Base-by-base conservation (phyloP, 768 basidiomycete genomes). In the Roridomyces roridus region DNA sequence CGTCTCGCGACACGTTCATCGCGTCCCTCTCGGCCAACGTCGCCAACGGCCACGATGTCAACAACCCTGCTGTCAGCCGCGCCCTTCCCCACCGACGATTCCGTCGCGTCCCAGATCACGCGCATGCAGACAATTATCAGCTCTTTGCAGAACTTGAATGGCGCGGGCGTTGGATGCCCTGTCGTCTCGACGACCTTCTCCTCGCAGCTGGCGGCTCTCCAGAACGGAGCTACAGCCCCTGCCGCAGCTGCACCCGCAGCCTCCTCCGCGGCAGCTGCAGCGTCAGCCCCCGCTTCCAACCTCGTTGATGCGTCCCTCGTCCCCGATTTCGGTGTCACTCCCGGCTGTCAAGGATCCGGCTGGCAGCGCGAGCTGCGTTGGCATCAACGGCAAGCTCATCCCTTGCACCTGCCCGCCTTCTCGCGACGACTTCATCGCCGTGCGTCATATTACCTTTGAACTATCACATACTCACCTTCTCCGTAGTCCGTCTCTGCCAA, bases 351-450 rank as follows among this genome's bases (percentile, higher is more conserved):
- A 88, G 31, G 31, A 34, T 64, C 87, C 88, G 10, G 84, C 83
- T 29, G 86, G 85, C 65, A 85, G 85, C 8, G 88, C 86, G 18
- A 82, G 89, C 66, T 91, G 89, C 58, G 86, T 88, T 63, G 89
- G 88, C 9, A 73, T 77, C 44, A 80, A 81, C 47, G 77, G 82
- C 12, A 78, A 88, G 66, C 80, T 82, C n/a, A 76, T 91, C 25
- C 89, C 89, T 20, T 90, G 89, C 71, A 66, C 77, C 24, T 89
- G 88, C 67, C 87, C 87, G 34, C 88, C 88, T 10, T 74, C 78
- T 50, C 78, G 80, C 55, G 67, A 70, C 12, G 68, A 66, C 24
- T 89, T 86, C 73, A 75, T 87, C 58, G 39, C 73, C 17, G 86
- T 85, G 57, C 57, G 68, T 59, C 12, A 35, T 21, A 25, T 18